Evolutionary conservation across 805 yeast species (phyloP).

Genomic region (Wickerhamomyces chambardii): DNA sequence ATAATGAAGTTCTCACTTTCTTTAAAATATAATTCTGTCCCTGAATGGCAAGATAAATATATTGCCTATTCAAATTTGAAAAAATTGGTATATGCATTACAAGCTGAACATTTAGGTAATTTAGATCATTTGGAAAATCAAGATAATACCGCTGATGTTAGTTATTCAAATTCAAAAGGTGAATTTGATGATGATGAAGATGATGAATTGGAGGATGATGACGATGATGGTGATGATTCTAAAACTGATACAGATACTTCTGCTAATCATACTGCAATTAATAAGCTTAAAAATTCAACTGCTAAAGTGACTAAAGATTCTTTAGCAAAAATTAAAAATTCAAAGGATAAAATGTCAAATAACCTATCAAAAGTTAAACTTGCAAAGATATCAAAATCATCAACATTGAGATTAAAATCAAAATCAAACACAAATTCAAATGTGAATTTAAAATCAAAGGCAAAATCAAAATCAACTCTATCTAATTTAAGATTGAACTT

Average conservation of each 20-base stretch:
- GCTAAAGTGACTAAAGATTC: too few species aligned
- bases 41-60: conserved; percentile 84
- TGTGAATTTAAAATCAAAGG: neutral
- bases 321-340: too few species aligned
- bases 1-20: conserved; percentile 65
- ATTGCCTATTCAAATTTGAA: conserved; percentile 58
- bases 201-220: conserved; percentile 4
- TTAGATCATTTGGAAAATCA: neutral
- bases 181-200: conserved; percentile 1
- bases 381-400: too few species aligned
- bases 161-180: too few species aligned
- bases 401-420: too few species aligned
- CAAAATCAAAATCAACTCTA: neutral
- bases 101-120: conserved; percentile 23
- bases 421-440: neutral
- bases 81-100: conserved; percentile 46
- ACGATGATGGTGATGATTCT: neutral
- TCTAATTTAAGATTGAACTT: too few species aligned
- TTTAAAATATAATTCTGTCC: conserved; percentile 59
- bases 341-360: too few species aligned
- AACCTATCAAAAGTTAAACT: too few species aligned
- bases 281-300: too few species aligned
- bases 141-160: conserved; percentile 5
- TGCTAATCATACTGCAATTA: neutral
- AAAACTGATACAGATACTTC: neutral